Base-by-base conservation (phyloP, 805 yeast genomes). In the Cyberlindnera xylosilytica region DNA sequence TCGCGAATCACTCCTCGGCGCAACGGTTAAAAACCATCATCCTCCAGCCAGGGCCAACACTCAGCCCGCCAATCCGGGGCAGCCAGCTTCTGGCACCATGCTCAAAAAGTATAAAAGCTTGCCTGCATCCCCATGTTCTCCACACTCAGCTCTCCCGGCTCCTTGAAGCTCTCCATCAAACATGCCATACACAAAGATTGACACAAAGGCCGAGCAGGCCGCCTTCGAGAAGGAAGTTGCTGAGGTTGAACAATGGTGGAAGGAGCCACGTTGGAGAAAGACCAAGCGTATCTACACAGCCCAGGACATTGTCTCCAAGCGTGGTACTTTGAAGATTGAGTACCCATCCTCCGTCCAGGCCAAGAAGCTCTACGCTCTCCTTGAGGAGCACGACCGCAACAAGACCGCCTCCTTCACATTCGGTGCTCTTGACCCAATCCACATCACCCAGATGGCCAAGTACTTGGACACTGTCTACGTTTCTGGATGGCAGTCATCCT, bases 401-500 rank as follows among this genome's bases (percentile, higher is more conserved):
- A 81, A 80, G 62, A 79, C 95, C 35, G 84, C 79, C 28, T 83
- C 96, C 18, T 82, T 81, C 74, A 89, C 97, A 26, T 90, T 88
- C 62, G 98, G 97, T 64, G 97, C 97, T 19, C 74, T 91, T 57
- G 97, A 91, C 66, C 97, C 97, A 20, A 84, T 91, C 53, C 97
- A 91, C 63, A 88, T 89, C 52, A 73, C 97, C 47, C 97, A 91
- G 70, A 91, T 91, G 98, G 95, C 96, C 56, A 87, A 87, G 67
- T 88, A 87, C 68, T 74, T 91, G 59, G 98, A 90, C 68, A 78
- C 95, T 11, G 78, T 91, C 56, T 91, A 91, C 66, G 95, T 91
- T 51, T 85, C 95, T 32, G 99, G 99, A 41, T 91, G 99, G 99
- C 99, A 91, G 73, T 90, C 96, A 66, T 89, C 97, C 36, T 89